Evolutionary conservation across 441 rosid genomes (phyloP), one percentile per base, ranked within the genome.

Genomic region (Daphne laureola): DNA sequence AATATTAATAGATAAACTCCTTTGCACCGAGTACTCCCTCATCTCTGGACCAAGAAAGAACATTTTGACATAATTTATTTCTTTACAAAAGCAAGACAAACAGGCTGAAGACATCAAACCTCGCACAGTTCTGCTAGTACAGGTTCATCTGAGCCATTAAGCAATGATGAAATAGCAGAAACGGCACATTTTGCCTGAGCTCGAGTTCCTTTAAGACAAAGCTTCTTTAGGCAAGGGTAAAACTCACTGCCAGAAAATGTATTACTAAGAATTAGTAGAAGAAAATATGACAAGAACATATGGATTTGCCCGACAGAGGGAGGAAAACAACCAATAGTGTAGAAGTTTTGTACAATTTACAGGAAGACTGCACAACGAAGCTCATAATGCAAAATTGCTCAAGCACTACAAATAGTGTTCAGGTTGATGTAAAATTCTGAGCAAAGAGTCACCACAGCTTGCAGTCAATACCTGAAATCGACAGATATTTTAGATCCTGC

Each of bases 191-290:
- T 93, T 31, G 97, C 74, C 74, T 87, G 95, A 46, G 69, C 36
- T 46, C 99, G 92, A 71, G 90, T 80, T 58, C 99, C 97, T 63
- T 77, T 86, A 53, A 78, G 71, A 74, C 96, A 87, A 52, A 73
- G 49, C 64, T 58, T 79, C 82, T 79, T 73, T 81, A 90, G 66
- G 58, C 77, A 61, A 52, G 85, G 80, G 62, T 73, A 78, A 77
- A 88, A 73, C 44, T 83, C 87, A 53, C 97, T 89, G 70, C 70
- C 36, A 64, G 58, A 46, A 44, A 9, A 43, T 47, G 13, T 3
- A 31, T 9, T 11, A 35, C 31, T 43, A 14, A 49, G 54, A 49
- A 44, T 45, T 25, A 12, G 50, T 35, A 25, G 38, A 14, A 25
- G 50, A n/a, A 12, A 13, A 35, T 7, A 23, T 12, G 41, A 51